Percentiles rank a stretch among this genome's conserved stretches.
Evolutionary conservation across 2,329 filamentous ascomycete species (phyloP).

Genomic region (Thermothelomyces thermophilus): DNA sequence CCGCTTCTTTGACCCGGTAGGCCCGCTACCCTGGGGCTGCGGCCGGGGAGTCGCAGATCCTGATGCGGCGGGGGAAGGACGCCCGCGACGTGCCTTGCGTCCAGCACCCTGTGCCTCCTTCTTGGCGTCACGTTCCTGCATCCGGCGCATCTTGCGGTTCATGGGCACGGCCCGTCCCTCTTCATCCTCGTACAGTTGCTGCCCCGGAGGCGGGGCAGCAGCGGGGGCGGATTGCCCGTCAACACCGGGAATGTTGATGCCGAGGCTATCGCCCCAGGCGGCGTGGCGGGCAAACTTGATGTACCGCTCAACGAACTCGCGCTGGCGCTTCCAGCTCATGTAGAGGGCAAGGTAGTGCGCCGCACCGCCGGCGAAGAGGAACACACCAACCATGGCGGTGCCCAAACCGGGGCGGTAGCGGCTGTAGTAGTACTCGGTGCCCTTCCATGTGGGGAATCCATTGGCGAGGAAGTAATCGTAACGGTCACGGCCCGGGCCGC

Average conservation of each 20-base stretch:
- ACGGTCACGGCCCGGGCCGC: slow-evolving; percentile 70
- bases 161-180: slow-evolving; percentile 49
- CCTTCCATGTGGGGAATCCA: slow-evolving; percentile 94
- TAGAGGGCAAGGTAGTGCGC: slow-evolving; percentile 82
- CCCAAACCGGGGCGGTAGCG: slow-evolving; percentile 87
- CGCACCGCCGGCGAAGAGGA: slow-evolving; percentile 74
- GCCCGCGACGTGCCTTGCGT: slow-evolving; percentile 34
- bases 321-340: slow-evolving; percentile 82
- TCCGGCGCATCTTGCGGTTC: slow-evolving; percentile 80
- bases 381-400: slow-evolving; percentile 73
- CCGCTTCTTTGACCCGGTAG: slow-evolving; percentile 73
- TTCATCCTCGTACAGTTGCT: slow-evolving; percentile 39
- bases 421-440: slow-evolving; percentile 96
- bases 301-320: slow-evolving; percentile 86
- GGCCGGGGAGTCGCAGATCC: slow-evolving; percentile 50
- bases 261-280: slow-evolving; percentile 81
- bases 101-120: slow-evolving; percentile 44
- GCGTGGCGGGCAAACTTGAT: slow-evolving; percentile 81
- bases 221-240: slow-evolving; percentile 38
- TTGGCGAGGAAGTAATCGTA: slow-evolving; percentile 93
- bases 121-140: slow-evolving; percentile 78
- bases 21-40: slow-evolving; percentile 44
- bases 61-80: slow-evolving; percentile 30
- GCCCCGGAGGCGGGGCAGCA: slow-evolving; percentile 34
- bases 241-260: slow-evolving; percentile 57